Percentiles rank a stretch among this genome's conserved stretches.
These are phyloP conservation scores for Trametes cingulata DNA, from an alignment of 768 basidiomycete species.

Conservation along the genomic window DNA sequence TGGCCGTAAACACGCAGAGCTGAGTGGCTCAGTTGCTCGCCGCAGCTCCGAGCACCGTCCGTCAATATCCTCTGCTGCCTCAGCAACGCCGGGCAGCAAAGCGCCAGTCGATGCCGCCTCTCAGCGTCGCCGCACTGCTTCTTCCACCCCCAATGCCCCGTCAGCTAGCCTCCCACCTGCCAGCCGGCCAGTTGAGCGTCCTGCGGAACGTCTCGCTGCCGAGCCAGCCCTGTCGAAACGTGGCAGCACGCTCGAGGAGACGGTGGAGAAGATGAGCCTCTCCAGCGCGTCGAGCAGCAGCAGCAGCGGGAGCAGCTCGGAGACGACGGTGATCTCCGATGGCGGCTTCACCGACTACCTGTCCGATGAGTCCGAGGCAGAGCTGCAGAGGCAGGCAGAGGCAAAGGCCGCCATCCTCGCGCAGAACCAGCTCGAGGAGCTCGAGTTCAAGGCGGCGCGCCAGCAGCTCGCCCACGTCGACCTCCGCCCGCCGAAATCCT, in stretches of 20 bases:
- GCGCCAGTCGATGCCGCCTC: slow-evolving; percentile 34
- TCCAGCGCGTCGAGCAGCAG: slow-evolving; percentile 46
- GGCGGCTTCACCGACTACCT: slow-evolving; percentile 89
- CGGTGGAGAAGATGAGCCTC: slow-evolving; percentile 42
- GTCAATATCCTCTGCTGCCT: slow-evolving; percentile 42
- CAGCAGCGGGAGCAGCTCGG: slow-evolving; percentile 59
- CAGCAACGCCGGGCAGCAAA: slow-evolving; percentile 37
- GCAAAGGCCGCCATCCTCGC: slow-evolving; percentile 73
- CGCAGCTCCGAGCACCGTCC: slow-evolving; percentile 52
- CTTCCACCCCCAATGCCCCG: slow-evolving; percentile 13
- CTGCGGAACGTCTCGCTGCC: slow-evolving; percentile 22
- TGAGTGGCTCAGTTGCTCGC: slow-evolving; percentile 48
- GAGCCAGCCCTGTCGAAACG: slow-evolving; percentile 16
- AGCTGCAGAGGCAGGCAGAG: slow-evolving; percentile 84
- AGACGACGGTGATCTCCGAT: slow-evolving; percentile 80
- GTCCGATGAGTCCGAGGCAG: slow-evolving; percentile 91
- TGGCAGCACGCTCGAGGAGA: slow-evolving; percentile 31
- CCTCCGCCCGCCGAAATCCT: slow-evolving; percentile 73
- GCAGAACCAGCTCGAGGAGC: slow-evolving; percentile 79
- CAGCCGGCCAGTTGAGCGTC: slow-evolving; percentile 1
- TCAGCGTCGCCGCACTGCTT: slow-evolving; percentile 30
- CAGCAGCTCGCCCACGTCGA: slow-evolving; percentile 76
- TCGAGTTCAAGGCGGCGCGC: slow-evolving; percentile 78
- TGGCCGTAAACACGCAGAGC: slow-evolving; percentile 57
- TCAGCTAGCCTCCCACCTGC: not conserved